Evolutionary conservation across 2,329 filamentous ascomycete species (phyloP).

Genomic region (Saccharata proteae): DNA sequence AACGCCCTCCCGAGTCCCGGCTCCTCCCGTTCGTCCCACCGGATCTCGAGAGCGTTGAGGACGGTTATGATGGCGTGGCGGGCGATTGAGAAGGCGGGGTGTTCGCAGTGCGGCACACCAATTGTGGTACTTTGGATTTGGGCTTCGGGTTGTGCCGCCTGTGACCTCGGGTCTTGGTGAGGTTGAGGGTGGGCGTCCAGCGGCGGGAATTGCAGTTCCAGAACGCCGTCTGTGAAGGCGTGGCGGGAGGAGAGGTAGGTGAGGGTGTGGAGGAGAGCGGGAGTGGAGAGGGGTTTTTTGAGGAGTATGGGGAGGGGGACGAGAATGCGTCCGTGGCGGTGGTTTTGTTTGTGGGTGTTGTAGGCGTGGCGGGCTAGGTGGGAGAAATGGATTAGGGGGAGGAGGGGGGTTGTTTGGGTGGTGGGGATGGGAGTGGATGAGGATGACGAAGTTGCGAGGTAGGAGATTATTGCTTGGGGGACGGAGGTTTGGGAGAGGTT

Average conservation of each 20-base stretch:
- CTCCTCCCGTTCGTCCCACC: conserved; percentile 1
- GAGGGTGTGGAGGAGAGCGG: no score
- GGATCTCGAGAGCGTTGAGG: not conserved
- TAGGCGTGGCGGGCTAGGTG: conserved; percentile 3
- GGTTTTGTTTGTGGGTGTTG: conserved; percentile 2
- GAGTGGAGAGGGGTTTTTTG: conserved; percentile 2
- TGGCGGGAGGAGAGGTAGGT: no score
- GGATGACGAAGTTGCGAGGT: no score
- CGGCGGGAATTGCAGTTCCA: no score
- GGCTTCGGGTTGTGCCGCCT: no score
- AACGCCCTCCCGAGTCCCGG: not conserved
- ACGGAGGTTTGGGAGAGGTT: not conserved
- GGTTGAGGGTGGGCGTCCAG: no score
- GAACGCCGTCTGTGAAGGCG: no score
- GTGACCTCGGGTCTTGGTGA: no score
- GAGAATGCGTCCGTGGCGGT: conserved; percentile 3
- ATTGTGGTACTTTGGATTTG: no score
- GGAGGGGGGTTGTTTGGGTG: conserved; percentile 1
- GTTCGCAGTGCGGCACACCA: no score
- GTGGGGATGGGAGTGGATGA: conserved; percentile 1
- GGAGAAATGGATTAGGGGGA: no score
- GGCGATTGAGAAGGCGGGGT: not conserved
- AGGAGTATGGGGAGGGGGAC: conserved; percentile 3
- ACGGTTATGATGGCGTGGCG: not conserved
- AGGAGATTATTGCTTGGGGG: no score